Evolutionary conservation across 1,139 yeast genomes (phyloP).

Genomic region (Martiniozyma asiatica): DNA sequence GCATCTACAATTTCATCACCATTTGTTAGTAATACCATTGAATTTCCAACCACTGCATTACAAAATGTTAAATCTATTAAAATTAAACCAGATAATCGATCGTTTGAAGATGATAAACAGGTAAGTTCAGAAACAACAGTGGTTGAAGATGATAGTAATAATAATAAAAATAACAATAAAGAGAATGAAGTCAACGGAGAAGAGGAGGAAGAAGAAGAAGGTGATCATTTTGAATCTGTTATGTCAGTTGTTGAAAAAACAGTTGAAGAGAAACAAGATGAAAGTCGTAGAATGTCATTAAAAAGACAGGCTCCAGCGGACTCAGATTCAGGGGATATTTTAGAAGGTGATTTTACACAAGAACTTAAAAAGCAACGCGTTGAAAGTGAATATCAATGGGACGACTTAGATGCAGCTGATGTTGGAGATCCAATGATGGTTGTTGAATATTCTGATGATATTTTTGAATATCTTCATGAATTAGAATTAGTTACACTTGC

Average conservation of each 20-base stretch:
- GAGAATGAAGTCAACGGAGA: constrained; percentile 5
- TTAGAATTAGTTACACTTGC: constrained; percentile 72
- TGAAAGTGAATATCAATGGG: constrained; percentile 48
- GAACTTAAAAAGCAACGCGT: constrained; percentile 24
- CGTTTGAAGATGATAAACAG: neutral
- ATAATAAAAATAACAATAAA: neutral
- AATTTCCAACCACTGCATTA: neutral
- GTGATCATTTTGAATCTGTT: constrained; percentile 6
- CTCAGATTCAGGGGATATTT: constrained; percentile 2
- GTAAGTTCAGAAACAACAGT: constrained; percentile 1
- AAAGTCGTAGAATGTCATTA: constrained; percentile 36
- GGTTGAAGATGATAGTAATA: neutral
- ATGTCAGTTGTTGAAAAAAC: constrained; percentile 10
- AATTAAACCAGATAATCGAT: constrained; percentile 4
- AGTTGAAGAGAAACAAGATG: constrained; percentile 16
- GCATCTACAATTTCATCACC: constrained; percentile 11
- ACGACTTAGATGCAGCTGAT: constrained; percentile 86
- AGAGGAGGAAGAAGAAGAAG: constrained; percentile 4
- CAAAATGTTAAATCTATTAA: constrained; percentile 3
- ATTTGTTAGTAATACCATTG: constrained; percentile 3
- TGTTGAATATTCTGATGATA: constrained; percentile 81
- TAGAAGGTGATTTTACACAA: constrained; percentile 12
- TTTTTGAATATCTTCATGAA: constrained; percentile 67
- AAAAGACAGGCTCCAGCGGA: constrained; percentile 48
- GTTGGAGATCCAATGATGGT: constrained; percentile 90